Percentiles rank a stretch among this genome's conserved stretches.
Conservation (phyloP, 2,329 filamentous ascomycete species). For the Aspergillus persii region DNA sequence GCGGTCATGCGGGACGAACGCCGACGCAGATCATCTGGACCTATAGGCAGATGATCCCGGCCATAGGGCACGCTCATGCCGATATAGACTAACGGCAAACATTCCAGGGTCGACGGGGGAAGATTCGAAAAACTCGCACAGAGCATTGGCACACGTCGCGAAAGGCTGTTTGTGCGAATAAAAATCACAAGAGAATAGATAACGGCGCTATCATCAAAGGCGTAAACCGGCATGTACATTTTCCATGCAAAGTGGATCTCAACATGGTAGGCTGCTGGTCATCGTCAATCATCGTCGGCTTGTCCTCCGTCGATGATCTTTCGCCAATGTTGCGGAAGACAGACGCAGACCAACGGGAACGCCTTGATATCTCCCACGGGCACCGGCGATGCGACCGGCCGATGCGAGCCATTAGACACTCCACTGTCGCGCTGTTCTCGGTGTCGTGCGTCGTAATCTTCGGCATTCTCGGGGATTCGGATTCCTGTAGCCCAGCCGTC, state of each 20-base stretch:
- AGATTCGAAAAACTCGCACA: not conserved
- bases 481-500: slow-evolving; percentile 98
- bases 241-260: slow-evolving; percentile 16
- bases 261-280: slow-evolving; percentile 8
- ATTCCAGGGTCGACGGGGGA: not conserved
- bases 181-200: slow-evolving; percentile 13
- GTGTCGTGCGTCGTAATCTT: slow-evolving; percentile 79
- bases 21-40: not conserved
- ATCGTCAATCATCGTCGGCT: slow-evolving; percentile 25
- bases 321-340: slow-evolving; percentile 90
- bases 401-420: slow-evolving; percentile 74
- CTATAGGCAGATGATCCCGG: not conserved
- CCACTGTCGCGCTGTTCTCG: slow-evolving; percentile 87
- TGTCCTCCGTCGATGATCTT: slow-evolving; percentile 90
- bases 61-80: not conserved
- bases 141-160: not conserved
- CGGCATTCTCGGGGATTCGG: slow-evolving; percentile 74
- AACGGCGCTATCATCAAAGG: slow-evolving; percentile 38
- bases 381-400: slow-evolving; percentile 59
- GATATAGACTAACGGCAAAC: not conserved
- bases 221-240: slow-evolving; percentile 32
- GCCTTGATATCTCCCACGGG: slow-evolving; percentile 87
- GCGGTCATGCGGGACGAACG: not conserved
- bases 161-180: slow-evolving; percentile 11
- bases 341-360: slow-evolving; percentile 95